Percentiles rank a stretch among this genome's conserved stretches.
Conservation (phyloP, 352 stramenopile species). For the Pythium brachiatum region DNA sequence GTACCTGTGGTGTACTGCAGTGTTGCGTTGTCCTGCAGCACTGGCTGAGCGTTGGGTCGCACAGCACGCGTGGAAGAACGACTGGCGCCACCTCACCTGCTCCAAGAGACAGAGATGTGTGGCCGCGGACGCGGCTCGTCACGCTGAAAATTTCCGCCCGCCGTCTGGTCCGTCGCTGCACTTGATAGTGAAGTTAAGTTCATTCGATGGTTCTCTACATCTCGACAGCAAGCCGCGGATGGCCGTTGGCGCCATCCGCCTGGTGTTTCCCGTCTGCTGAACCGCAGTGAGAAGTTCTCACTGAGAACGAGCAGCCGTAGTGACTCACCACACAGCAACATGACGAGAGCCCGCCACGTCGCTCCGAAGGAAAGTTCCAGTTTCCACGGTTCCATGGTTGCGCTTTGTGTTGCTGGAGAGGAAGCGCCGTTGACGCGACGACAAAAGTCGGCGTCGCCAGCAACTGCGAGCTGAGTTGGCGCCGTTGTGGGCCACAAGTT, state of each 20-base stretch:
- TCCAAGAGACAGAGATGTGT: conserved; percentile 2
- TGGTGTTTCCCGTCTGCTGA: not conserved
- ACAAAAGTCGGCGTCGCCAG: not conserved
- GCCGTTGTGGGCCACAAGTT: conserved; percentile 27
- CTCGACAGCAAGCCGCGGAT: not conserved
- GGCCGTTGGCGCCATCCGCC: not conserved
- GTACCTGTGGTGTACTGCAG: not conserved
- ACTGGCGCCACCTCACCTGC: not conserved
- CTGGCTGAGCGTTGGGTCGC: not conserved
- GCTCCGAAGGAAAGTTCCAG: not conserved
- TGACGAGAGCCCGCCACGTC: not conserved
- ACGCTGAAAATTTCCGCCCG: conserved; percentile 27
- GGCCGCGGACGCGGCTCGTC: conserved; percentile 22
- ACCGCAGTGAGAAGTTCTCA: too few relatives aligned
- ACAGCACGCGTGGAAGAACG: not conserved
- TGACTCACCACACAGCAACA: not conserved
- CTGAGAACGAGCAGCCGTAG: not conserved
- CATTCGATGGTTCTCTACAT: not conserved
- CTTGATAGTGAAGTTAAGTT: too few relatives aligned
- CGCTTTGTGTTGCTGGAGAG: not conserved
- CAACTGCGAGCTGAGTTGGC: conserved; percentile 25
- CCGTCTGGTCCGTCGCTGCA: conserved; percentile 15
- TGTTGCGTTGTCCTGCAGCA: not conserved
- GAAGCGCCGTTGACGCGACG: not conserved
- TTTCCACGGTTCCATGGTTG: not conserved